Base-by-base conservation (phyloP, 148 eudicot genomes). In the Camellia sinensis region DNA sequence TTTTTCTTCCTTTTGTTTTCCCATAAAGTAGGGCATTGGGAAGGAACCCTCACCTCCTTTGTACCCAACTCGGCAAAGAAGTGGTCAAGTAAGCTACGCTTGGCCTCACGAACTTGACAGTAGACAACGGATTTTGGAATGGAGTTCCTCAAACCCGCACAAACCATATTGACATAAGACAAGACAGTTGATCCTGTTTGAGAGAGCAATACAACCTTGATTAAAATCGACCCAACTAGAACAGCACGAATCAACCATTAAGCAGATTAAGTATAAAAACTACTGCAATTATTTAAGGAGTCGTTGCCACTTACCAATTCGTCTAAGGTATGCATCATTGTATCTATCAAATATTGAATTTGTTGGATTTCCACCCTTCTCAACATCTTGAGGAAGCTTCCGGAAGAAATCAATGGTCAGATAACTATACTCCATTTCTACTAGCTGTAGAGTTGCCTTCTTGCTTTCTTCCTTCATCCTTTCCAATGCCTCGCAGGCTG, bases 311-410 rank as follows among this genome's bases (percentile, higher is more conserved):
- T 83, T 80, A 96, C 99, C 99, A 73, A 96, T 84, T 82, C 99
- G 85, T 37, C 99, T 93, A 13, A 96, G 95, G 82, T 96, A 96
- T 4, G 98, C 82, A 74, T 96, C 99, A 76, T 92, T 91, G 76
- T 96, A 96, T 87, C 99, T 87, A 83, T 96, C 99, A 80, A 93
- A 93, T 78, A 96, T 93, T 7, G 99, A 96, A 86, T 92, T 97
- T 78, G 99, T 92, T 53, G 99, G 99, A 83, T 96, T 96, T 83
- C 99, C 99, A 69, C 99, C 99, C 91, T 96, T 96, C 87, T 96
- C 99, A 18, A 90, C 90, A 86, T 96, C 99, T 84, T 96, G 99
- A 73, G 99, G 99, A 84, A 96, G 99, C 94, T 96, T 96, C 78
- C 99, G 86, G 83, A 93, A 96, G 85, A 96, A 96, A 46, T 93